A percentile compares a stretch with the other conserved stretches of the same genome.
These are phyloP conservation scores for Lodderomyces elongisporus DNA, from an alignment of 1,139 yeast genomes.

Conservation along the genomic window DNA sequence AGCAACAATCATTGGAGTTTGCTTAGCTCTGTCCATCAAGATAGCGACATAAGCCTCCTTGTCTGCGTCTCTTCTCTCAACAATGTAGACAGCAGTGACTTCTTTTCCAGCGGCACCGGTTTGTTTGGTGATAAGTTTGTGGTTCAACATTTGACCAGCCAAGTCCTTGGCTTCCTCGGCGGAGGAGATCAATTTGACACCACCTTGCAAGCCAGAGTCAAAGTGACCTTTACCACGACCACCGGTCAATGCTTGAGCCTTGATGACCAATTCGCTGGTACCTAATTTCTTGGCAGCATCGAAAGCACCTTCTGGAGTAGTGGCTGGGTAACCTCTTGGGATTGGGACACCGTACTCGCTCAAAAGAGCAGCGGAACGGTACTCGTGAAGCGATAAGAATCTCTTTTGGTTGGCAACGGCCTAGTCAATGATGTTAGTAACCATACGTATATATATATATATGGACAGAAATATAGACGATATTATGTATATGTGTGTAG, in stretches of 20 bases:
- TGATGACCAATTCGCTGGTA: slow-evolving; percentile 81
- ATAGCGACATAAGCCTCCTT: slow-evolving; percentile 96
- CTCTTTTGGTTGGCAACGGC: slow-evolving; percentile 42
- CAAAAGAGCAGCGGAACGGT: slow-evolving; percentile 87
- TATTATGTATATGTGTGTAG: too few species aligned
- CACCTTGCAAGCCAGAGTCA: slow-evolving; percentile 93
- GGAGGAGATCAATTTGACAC: slow-evolving; percentile 84
- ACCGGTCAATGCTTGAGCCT: slow-evolving; percentile 98
- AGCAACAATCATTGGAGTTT: slow-evolving; percentile 90
- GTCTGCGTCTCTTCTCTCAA: slow-evolving; percentile 87
- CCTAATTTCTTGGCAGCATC: slow-evolving; percentile 64
- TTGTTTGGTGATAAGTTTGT: slow-evolving; percentile 94
- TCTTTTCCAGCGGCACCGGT: slow-evolving; percentile 97
- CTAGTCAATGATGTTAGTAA: slow-evolving; percentile 9
- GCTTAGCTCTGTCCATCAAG: slow-evolving; percentile 88
- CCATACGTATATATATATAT: slow-evolving; percentile 1
- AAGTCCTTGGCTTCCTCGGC: slow-evolving; percentile 84
- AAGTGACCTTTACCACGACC: slow-evolving; percentile 99
- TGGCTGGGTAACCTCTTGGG: slow-evolving; percentile 89
- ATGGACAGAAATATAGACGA: too few species aligned
- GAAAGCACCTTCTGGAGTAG: slow-evolving; percentile 84
- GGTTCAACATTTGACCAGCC: slow-evolving; percentile 86
- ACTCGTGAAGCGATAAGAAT: slow-evolving; percentile 88
- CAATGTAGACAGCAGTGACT: slow-evolving; percentile 94
- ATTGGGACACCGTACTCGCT: slow-evolving; percentile 81